phyloP scores from a whole-genome alignment of 139 green algal genomes.

The Zygnema cylindricum region DNA sequence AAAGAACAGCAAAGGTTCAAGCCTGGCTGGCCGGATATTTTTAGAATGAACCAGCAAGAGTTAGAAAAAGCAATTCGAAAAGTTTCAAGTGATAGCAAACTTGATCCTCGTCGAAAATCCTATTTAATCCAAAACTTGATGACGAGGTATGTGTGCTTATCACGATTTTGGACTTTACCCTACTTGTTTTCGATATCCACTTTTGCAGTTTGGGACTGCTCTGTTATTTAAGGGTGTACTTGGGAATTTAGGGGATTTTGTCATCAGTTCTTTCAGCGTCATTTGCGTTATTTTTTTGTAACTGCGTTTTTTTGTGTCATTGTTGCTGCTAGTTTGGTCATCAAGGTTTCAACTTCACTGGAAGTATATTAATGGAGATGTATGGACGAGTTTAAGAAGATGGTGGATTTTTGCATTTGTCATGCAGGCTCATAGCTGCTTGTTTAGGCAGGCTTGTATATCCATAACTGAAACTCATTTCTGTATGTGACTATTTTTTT shows the following conservation, averaged over 20 bases:
- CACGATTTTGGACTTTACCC: no score
- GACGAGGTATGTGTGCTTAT: conserved; percentile 68
- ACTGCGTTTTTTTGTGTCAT: not conserved
- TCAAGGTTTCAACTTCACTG: not conserved
- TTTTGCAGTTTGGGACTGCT: no score
- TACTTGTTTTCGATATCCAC: no score
- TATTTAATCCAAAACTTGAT: conserved; percentile 99
- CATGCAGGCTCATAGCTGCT: no score
- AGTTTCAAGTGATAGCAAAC: conserved; percentile 80
- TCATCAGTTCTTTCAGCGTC: not conserved
- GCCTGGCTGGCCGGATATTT: conserved; percentile 96
- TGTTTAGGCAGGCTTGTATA: no score
- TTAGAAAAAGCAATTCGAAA: conserved; percentile 92
- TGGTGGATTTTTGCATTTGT: no score
- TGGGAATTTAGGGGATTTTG: not conserved
- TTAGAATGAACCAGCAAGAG: conserved; percentile 98
- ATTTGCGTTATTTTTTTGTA: not conserved
- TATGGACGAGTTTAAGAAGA: no score
- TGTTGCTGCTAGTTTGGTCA: not conserved
- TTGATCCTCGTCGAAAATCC: conserved; percentile 90
- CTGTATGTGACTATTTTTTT: no score
- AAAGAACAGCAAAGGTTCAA: conserved; percentile 68
- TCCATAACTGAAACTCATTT: no score
- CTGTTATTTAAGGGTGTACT: not conserved
- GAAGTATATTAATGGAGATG: no score